These are phyloP conservation scores for Paulownia fortunei DNA, from an alignment of 257 asterid genomes.

Conservation along the genomic window DNA sequence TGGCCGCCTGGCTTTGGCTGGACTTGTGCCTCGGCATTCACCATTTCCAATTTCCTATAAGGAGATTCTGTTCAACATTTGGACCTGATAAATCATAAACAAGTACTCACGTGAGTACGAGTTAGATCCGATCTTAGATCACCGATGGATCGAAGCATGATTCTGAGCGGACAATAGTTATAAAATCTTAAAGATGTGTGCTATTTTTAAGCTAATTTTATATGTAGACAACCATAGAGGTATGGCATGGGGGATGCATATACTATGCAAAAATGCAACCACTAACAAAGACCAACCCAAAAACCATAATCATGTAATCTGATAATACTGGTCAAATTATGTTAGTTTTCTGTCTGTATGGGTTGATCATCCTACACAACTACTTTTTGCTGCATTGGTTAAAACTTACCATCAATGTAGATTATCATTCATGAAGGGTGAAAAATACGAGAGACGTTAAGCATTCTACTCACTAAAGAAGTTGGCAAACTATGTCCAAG, in stretches of 20 bases:
- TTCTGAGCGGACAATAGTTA: neutral
- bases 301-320: neutral
- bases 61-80: neutral
- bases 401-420: neutral
- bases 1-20: neutral
- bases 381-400: neutral
- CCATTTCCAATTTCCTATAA: neutral
- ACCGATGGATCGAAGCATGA: neutral
- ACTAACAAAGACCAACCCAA: neutral
- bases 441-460: neutral
- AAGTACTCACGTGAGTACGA: neutral
- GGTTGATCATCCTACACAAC: neutral
- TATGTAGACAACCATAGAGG: neutral
- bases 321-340: no score
- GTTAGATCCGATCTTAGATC: conserved; percentile 27
- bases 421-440: neutral
- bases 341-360: no score
- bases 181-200: neutral
- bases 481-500: neutral
- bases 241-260: neutral
- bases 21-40: neutral
- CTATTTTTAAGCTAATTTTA: neutral
- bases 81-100: conserved; percentile 18
- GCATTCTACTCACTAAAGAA: neutral
- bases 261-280: neutral